Base-by-base conservation (phyloP, 306 rosid species). In the Acacia melanoxylon region DNA sequence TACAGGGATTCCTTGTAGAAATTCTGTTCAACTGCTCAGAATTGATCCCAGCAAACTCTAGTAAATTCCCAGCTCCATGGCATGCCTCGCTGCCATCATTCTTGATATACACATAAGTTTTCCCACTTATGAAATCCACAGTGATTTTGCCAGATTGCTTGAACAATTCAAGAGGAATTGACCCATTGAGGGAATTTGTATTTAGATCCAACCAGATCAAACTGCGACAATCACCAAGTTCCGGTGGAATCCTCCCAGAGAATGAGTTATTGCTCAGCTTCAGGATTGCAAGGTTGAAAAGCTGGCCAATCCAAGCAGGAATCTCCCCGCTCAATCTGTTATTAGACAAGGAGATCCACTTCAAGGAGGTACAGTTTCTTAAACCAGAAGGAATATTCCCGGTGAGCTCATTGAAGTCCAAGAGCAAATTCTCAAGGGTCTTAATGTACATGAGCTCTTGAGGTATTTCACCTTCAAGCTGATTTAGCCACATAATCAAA, bases 161-260 rank as follows among this genome's bases (percentile, higher is more conserved):
- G 82, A 90, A 91, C 69, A 96, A 80, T 58, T 84, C 88, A 0
- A 90, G 87, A 0, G 97, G 97, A 52, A 96, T 89, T 2, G 94
- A 20, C 8, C 98, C 99, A 2, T 82, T 93, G 52, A 96, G 81
- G 0, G 3, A 4, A 73, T 96, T 96, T 0, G 97, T 90, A 72
- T 96, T 96, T 72, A 96, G 97, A 87, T 96, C 99, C 76, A 96
- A 82, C 99, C 99, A 96, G 22, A 96, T 82, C 89, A 96, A 85
- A 85, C 97, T 96, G 31, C 84, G 88, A 25, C 99, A 93, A 67
- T 96, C 94, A 0, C 99, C 99, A 0, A 96, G 91, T 89, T 92
- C 98, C 3, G 86, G 87, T 0, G 99, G 98, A 68, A 96, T 89
- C 61, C 49, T 54, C 35, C 99, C 98, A 0, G 67, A 37, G 78